Evolutionary conservation across 1,284 basidiomycete genomes (phyloP), one percentile per base, ranked within the genome.

Genomic region (Vanrija humicola): DNA sequence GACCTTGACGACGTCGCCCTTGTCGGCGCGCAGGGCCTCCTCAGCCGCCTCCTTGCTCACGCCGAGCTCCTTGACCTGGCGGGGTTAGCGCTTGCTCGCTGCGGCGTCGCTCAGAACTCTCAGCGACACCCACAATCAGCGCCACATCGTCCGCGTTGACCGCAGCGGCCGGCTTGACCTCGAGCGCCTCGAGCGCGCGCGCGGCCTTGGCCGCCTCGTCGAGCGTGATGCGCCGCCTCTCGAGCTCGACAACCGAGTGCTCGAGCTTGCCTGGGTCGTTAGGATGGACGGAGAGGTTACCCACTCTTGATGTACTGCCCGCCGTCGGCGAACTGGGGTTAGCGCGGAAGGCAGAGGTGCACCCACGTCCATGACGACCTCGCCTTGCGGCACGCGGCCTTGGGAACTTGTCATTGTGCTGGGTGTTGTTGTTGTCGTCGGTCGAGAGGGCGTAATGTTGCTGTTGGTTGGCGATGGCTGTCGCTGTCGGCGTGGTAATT

Each of bases 291-390:
- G 16, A 6, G 18, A 14, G 23, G 18, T 3, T 12, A 61, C 67
- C 40, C 25, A 75, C 73, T 54, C 56, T 72, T 73, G 62, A 70
- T 68, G 56, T 73, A 75, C 48, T 59, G 59, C 26, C 73, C 73
- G 18, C 70, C 70, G 53, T 75, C 73, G 15, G 67, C 67, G 48
- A 73, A 75, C 73, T 73, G 59, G 3, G 10, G 48, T 62, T 46
- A 63, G 63, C 44, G 43, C 34, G 34, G 16, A 3, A 19, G 16
- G 26, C 26, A 23, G 19, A 12, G 38, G 26, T 18, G n/a, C 9
- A 55, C 72, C 62, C 52, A 74, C 73, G 48, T 74, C 71, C 57
- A 72, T 66, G 40, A 74, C 63, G 14, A 74, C 70, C 51, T 74
- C 71, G 34, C 70, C 70, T 58, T 71, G 69, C 23, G 70, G 68